Conservation (phyloP, 257 asterid genomes). For the Salvia splendens region DNA sequence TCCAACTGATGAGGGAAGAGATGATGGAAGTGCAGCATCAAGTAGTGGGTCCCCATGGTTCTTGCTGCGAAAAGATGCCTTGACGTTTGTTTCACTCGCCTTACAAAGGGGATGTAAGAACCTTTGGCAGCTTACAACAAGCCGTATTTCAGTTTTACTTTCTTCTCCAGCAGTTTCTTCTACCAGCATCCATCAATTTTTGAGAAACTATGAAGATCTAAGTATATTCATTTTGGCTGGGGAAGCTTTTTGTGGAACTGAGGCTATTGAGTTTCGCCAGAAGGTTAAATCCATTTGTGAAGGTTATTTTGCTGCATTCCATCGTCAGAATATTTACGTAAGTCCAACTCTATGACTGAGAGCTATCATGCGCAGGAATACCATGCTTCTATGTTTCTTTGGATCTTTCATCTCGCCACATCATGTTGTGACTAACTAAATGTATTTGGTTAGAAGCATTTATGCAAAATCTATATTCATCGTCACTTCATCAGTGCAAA, state of each 20-base stretch:
- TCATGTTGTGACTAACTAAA: constrained; percentile 12
- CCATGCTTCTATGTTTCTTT: constrained; percentile 30
- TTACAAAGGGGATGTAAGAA: constrained; percentile 89
- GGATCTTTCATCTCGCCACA: constrained; percentile 22
- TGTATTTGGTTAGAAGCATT: constrained; percentile 24
- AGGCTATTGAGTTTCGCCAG: constrained; percentile 96
- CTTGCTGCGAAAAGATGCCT: constrained; percentile 79
- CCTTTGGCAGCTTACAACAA: constrained; percentile 97
- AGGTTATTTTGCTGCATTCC: constrained; percentile 85
- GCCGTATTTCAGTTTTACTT: constrained; percentile 92
- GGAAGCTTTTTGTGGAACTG: constrained; percentile 93
- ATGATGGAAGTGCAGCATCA: constrained; percentile 93
- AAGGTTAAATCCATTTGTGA: constrained; percentile 86
- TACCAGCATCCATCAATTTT: constrained; percentile 88
- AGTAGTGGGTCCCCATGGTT: constrained; percentile 97
- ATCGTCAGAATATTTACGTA: constrained; percentile 94
- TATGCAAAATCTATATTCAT: constrained; percentile 3
- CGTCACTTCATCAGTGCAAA: not conserved
- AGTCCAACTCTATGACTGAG: constrained; percentile 40
- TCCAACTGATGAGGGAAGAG: constrained; percentile 66
- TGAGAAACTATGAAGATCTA: constrained; percentile 92
- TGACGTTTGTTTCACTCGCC: constrained; percentile 75
- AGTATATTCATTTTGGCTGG: constrained; percentile 84
- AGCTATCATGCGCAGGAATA: constrained; percentile 18
- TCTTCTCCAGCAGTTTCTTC: constrained; percentile 88